These are phyloP conservation scores for Albifimbria verrucaria DNA, from an alignment of 2,329 filamentous ascomycete genomes.

Conservation along the genomic window DNA sequence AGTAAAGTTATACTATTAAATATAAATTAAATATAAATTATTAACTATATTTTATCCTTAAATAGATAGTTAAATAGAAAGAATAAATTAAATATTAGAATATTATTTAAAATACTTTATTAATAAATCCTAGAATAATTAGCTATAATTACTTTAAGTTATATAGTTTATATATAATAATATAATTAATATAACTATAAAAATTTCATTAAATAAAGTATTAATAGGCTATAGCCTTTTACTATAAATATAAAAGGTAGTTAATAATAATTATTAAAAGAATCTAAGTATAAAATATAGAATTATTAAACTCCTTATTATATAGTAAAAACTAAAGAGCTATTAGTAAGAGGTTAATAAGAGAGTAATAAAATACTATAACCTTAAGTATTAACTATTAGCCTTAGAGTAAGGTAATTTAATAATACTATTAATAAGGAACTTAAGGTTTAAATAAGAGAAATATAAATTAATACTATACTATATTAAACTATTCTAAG, in stretches of 20 bases:
- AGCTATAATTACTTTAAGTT: not conserved
- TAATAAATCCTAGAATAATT: slow-evolving; percentile 1
- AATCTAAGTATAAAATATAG: not conserved
- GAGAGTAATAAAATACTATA: not conserved
- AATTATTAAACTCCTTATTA: not conserved
- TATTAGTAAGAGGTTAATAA: not conserved
- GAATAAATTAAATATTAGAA: not conserved
- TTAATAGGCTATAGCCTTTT: not conserved
- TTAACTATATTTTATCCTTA: not conserved
- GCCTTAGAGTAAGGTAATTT: not conserved
- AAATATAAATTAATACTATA: not conserved
- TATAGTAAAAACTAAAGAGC: not conserved
- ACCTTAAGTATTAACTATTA: not conserved
- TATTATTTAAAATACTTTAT: slow-evolving; percentile 2
- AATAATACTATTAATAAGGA: not conserved
- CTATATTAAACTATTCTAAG: not conserved
- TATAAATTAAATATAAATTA: slow-evolving; percentile 1
- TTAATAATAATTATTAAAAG: not conserved
- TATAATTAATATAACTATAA: slow-evolving; percentile 3
- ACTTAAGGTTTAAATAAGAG: not conserved
- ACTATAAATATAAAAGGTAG: not conserved
- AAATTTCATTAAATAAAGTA: not conserved
- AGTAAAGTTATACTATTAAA: not conserved
- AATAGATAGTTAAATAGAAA: not conserved
- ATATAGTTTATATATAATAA: slow-evolving; percentile 1